Percentiles rank a stretch among this genome's conserved stretches.
Evolutionary conservation across 345 rosid species (phyloP).

Genomic region (Boechera divaricarpa): DNA sequence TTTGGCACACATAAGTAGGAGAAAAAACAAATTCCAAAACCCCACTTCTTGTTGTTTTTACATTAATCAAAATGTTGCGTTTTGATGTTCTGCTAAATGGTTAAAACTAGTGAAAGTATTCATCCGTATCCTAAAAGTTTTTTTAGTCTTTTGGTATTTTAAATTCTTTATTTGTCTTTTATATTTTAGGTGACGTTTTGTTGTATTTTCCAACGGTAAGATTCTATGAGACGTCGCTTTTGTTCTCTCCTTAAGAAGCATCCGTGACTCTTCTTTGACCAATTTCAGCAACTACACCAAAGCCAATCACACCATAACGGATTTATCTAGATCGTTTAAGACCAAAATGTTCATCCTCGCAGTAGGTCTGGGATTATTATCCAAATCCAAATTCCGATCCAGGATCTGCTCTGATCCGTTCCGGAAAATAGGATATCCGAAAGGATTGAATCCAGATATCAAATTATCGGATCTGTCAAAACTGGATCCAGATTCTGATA

Average conservation of each 20-base stretch:
- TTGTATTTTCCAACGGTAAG: conserved; percentile 46
- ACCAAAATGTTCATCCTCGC: neutral
- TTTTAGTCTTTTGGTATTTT: conserved; percentile 9
- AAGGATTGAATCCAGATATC: too few species aligned
- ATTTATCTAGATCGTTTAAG: neutral
- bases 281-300: conserved; percentile 30
- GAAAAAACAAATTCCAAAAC: conserved; percentile 21
- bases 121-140: neutral
- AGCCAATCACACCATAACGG: neutral
- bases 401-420: too few species aligned
- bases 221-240: conserved; percentile 45
- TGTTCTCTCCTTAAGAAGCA: conserved; percentile 26
- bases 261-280: conserved; percentile 49
- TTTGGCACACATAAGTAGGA: conserved; percentile 36
- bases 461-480: too few species aligned
- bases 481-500: too few species aligned
- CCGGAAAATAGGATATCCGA: too few species aligned
- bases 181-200: conserved; percentile 40
- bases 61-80: conserved; percentile 12
- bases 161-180: conserved; percentile 18
- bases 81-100: neutral
- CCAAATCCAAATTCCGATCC: too few species aligned
- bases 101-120: conserved; percentile 27
- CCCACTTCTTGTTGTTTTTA: conserved; percentile 1
- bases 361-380: too few species aligned